These are phyloP conservation scores for Eutrema salsugineum DNA, from an alignment of 441 rosid species.

Conservation along the genomic window DNA sequence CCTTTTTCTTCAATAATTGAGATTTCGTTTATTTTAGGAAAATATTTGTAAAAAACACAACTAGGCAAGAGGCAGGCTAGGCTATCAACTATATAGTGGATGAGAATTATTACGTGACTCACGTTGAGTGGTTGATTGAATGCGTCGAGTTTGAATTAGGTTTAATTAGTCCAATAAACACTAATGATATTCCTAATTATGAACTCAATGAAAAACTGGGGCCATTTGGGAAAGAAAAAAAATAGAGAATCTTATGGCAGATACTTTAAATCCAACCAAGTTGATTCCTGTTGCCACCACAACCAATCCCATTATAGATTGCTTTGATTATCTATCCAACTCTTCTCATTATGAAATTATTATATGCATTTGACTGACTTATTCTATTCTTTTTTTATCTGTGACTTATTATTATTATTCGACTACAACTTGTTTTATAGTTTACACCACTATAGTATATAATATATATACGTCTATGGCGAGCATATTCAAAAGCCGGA, in stretches of 20 bases:
- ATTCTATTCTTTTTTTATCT: too few relatives aligned
- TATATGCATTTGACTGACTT: background rate
- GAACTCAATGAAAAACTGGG: conserved; percentile 9
- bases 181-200: conserved; percentile 28
- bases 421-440: too few relatives aligned
- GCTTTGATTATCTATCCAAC: background rate
- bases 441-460: too few relatives aligned
- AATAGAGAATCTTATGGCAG: conserved; percentile 12
- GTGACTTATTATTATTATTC: background rate
- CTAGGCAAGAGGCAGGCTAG: conserved; percentile 20
- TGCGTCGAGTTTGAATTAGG: conserved; percentile 18
- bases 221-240: background rate
- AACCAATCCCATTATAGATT: conserved; percentile 23
- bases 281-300: conserved; percentile 21
- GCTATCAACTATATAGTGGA: conserved; percentile 13
- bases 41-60: background rate
- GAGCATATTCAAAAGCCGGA: background rate
- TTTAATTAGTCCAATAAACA: conserved; percentile 19
- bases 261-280: conserved; percentile 21
- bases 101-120: conserved; percentile 7
- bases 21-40: background rate
- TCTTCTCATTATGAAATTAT: background rate
- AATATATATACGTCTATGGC: too few relatives aligned
- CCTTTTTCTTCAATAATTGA: conserved; percentile 15
- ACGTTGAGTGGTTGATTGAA: conserved; percentile 22